A percentile compares a stretch with the other conserved stretches of the same genome.
These are phyloP conservation scores for Tremellales sp. DNA, from an alignment of 1,284 basidiomycete genomes.

Conservation along the genomic window DNA sequence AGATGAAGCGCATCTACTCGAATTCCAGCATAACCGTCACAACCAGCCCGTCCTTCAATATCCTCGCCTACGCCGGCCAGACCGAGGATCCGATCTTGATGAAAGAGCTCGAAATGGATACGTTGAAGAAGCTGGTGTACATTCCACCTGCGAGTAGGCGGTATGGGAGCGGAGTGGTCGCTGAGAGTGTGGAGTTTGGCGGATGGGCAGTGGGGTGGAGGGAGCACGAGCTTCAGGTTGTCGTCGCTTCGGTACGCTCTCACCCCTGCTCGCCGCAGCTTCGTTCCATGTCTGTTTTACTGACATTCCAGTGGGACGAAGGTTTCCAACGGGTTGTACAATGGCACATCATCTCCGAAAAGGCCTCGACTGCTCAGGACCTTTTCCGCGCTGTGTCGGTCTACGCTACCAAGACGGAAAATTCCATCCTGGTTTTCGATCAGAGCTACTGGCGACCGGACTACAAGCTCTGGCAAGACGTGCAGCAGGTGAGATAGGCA, in stretches of 20 bases:
- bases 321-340: slow-evolving; percentile 14
- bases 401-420: slow-evolving; percentile 56
- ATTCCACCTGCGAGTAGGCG: slow-evolving; percentile 12
- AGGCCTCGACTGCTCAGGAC: slow-evolving; percentile 55
- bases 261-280: not conserved
- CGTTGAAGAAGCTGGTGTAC: slow-evolving; percentile 14
- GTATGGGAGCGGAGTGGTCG: slow-evolving; percentile 18
- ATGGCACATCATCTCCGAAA: slow-evolving; percentile 48
- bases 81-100: slow-evolving; percentile 12
- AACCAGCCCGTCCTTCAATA: slow-evolving; percentile 16
- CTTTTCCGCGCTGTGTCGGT: slow-evolving; percentile 57
- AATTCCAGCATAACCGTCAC: slow-evolving; percentile 20
- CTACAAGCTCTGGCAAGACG: slow-evolving; percentile 59
- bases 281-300: not conserved
- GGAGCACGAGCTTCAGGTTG: slow-evolving; percentile 20
- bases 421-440: slow-evolving; percentile 73
- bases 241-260: slow-evolving; percentile 26
- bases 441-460: slow-evolving; percentile 64
- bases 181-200: slow-evolving; percentile 16
- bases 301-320: slow-evolving; percentile 19
- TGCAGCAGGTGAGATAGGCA: slow-evolving; percentile 70
- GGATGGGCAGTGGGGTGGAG: slow-evolving; percentile 25
- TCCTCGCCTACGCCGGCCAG: slow-evolving; percentile 17
- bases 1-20: slow-evolving; percentile 17
- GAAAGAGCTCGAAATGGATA: slow-evolving; percentile 12